Evolutionary conservation across 2,329 filamentous ascomycete genomes (phyloP).

Genomic region (Ceratocystis ficicola): DNA sequence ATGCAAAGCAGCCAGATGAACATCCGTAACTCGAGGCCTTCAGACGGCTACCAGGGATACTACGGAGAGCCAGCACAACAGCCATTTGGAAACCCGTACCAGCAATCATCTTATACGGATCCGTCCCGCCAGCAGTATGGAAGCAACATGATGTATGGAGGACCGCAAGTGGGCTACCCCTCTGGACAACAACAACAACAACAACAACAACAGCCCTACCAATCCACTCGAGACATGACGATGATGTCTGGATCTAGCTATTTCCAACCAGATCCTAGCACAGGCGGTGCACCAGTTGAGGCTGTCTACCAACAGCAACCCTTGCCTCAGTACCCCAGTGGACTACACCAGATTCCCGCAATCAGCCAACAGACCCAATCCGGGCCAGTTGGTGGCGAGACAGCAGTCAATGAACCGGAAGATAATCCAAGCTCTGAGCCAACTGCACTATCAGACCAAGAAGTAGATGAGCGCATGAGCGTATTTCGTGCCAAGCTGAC

Average conservation of each 20-base stretch:
- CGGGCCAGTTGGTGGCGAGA: constrained; percentile 5
- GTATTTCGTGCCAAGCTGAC: not conserved
- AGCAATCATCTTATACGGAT: constrained; percentile 5
- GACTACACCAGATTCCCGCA: not conserved
- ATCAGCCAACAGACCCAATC: constrained; percentile 2
- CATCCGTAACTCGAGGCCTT: constrained; percentile 6
- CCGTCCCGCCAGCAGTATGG: constrained; percentile 7
- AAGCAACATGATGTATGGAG: constrained; percentile 9
- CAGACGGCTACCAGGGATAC: constrained; percentile 7
- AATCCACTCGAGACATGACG: constrained; percentile 4
- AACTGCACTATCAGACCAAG: constrained; percentile 8
- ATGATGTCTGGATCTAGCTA: constrained; percentile 8
- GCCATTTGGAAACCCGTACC: constrained; percentile 11
- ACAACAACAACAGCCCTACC: constrained; percentile 6
- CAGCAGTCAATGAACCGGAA: not conserved
- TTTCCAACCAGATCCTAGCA: constrained; percentile 9
- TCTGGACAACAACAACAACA: constrained; percentile 7
- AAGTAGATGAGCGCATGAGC: constrained; percentile 7
- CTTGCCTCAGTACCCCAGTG: constrained; percentile 4
- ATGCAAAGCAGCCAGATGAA: constrained; percentile 4
- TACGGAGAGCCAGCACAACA: constrained; percentile 1
- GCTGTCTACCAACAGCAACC: constrained; percentile 7
- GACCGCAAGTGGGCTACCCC: not conserved
- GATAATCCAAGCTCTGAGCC: not conserved
- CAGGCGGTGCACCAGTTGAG: not conserved